Conservation (phyloP, 1,284 basidiomycete species). For the Quambalaria eucalypti region DNA sequence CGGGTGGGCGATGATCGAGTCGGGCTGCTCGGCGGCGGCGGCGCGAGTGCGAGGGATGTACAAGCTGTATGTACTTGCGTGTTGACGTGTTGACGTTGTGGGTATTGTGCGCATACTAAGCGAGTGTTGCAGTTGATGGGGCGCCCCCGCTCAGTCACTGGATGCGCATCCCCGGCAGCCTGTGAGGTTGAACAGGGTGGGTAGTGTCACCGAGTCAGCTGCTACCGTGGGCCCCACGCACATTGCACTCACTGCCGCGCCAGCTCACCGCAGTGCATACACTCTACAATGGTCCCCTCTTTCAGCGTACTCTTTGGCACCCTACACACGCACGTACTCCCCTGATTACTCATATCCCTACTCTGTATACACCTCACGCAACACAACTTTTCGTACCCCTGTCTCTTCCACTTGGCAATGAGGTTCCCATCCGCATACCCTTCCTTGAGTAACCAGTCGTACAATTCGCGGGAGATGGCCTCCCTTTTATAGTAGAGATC, state of each 20-base stretch:
- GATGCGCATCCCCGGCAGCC: background rate
- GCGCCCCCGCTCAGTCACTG: slow-evolving; percentile 1
- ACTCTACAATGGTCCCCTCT: slow-evolving; percentile 86
- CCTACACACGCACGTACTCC: slow-evolving; percentile 96
- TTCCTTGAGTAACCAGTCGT: slow-evolving; percentile 97
- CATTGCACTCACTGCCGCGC: background rate
- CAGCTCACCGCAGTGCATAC: slow-evolving; percentile 64
- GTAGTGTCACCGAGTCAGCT: background rate
- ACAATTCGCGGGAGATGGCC: slow-evolving; percentile 83
- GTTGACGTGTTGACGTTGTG: too few species aligned
- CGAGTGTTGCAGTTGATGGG: too few species aligned
- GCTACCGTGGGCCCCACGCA: background rate
- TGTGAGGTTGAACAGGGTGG: background rate
- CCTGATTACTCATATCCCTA: slow-evolving; percentile 97
- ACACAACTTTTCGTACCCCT: slow-evolving; percentile 96
- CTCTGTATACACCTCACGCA: slow-evolving; percentile 96
- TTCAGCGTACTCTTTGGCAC: slow-evolving; percentile 90
- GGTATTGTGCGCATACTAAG: too few species aligned
- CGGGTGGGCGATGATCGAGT: too few species aligned
- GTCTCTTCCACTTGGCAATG: slow-evolving; percentile 99
- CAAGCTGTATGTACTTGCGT: too few species aligned
- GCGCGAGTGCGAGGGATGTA: too few species aligned
- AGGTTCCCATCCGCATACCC: slow-evolving; percentile 93
- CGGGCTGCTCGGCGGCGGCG: too few species aligned
- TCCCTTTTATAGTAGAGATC: slow-evolving; percentile 98